Evolutionary conservation across 495 filamentous ascomycete genomes (phyloP), one percentile per base, ranked within the genome.

Genomic region (Patellaria atrata): DNA sequence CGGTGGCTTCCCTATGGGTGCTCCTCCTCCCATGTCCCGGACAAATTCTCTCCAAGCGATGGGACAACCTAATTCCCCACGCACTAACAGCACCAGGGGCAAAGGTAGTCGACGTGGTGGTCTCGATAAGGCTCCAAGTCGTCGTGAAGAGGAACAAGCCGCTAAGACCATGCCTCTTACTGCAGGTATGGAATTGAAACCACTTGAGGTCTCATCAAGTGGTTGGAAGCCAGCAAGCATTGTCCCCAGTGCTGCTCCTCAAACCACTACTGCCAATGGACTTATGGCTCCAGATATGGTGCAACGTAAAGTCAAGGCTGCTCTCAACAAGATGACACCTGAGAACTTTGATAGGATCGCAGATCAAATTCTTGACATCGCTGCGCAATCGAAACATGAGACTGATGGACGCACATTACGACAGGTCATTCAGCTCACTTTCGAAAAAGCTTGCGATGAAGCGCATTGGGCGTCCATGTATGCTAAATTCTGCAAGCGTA

Each of bases 381-480:
- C 87, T 22, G 76, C 71, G 7, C 89, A 99, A 52, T 96, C 89
- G 21, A 93, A 91, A 68, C 77, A 87, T 50, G 89, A 99, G 64
- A 68, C 70, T 4, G 91, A 99, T 53, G 89, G 89, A 23, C 78
- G 89, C 12, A 96, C 91, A 2, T 67, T 99, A 33, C 79, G 89
- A 47, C 89, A 99, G 56, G 85, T 96, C 53, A 99, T 99, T 49
- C 85, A 94, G 53, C 79, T 99, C 35, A 93, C 85, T 3, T 99
- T 99, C 51, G 89, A 96, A 64, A 99, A 99, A 64, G 89, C 89
- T 45, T 93, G 84, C 18, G 89, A 99, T 56, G 89, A 99, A 57
- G 83, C 86, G 43, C 87, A 94, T 59, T 99, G 91, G 91, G 86
- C 89, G 21, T 81, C 81, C 12, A 97, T 96, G 84, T 96, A 96